A percentile compares a stretch with the other conserved stretches of the same genome.
Conservation (phyloP, 2,329 filamentous ascomycete genomes). For the Ceratocystis albifundus region DNA sequence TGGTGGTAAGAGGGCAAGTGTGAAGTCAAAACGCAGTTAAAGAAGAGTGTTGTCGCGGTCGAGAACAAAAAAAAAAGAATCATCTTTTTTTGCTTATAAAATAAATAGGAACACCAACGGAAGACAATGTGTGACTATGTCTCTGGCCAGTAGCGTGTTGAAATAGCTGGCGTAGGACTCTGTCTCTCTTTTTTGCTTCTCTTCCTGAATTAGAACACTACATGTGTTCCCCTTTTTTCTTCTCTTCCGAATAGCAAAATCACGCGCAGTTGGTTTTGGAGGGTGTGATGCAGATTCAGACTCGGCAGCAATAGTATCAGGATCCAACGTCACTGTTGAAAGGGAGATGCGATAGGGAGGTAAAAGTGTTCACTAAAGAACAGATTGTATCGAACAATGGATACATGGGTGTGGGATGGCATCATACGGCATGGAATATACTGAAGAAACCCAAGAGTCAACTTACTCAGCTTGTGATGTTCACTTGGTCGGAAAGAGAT, state of each 20-base stretch:
- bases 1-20: not conserved
- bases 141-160: not conserved
- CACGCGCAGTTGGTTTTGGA: not conserved
- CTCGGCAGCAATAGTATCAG: not conserved
- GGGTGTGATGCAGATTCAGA: conserved; percentile 1
- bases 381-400: not conserved
- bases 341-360: not conserved
- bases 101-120: not conserved
- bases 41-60: not conserved
- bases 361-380: not conserved
- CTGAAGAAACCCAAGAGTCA: not conserved
- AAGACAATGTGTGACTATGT: not conserved
- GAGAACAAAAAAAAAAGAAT: not conserved
- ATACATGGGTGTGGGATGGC: not conserved
- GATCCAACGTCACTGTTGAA: not conserved
- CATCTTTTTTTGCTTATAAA: not conserved
- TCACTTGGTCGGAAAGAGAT: not conserved
- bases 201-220: not conserved
- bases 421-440: not conserved
- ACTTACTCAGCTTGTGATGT: not conserved
- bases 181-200: conserved; percentile 7
- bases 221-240: not conserved
- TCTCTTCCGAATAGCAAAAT: not conserved
- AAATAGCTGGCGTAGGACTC: not conserved
- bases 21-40: not conserved